A percentile compares a stretch with the other conserved stretches of the same genome.
These are phyloP conservation scores for Kwoniella dendrophila DNA, from an alignment of 768 basidiomycete species.

Conservation along the genomic window DNA sequence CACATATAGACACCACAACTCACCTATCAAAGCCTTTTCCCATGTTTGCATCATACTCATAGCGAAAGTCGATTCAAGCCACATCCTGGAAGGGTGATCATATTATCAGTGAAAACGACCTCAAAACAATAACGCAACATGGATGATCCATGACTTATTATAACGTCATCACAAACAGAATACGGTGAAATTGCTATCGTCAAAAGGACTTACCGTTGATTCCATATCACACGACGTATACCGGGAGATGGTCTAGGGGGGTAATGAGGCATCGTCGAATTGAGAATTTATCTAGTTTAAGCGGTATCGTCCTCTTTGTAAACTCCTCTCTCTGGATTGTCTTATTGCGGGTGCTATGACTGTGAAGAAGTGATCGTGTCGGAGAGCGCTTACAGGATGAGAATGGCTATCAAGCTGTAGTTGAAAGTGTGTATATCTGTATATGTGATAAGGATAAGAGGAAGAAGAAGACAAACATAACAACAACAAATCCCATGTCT, in stretches of 20 bases:
- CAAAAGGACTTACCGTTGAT: constrained; percentile 29
- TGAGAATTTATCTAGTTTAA: not conserved
- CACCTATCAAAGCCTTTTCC: constrained; percentile 68
- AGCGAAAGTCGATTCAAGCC: constrained; percentile 66
- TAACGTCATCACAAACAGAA: not conserved
- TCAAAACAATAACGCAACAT: no score
- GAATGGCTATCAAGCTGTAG: no score
- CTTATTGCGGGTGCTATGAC: no score
- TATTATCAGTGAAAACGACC: no score
- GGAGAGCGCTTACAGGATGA: no score
- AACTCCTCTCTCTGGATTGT: not conserved
- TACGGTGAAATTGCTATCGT: not conserved
- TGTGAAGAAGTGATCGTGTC: no score
- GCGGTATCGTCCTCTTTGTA: not conserved
- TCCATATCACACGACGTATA: constrained; percentile 40
- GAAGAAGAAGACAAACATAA: not conserved
- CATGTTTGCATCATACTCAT: constrained; percentile 68
- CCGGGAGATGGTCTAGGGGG: constrained; percentile 36
- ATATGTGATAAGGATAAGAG: not conserved
- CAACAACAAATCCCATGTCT: not conserved
- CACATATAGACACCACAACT: constrained; percentile 47
- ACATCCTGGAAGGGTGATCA: constrained; percentile 59
- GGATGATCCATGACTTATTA: no score
- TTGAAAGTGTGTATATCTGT: not conserved
- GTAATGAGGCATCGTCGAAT: constrained; percentile 33